Conservation (phyloP, 257 asterid genomes). For the Solanum peruvianum region DNA sequence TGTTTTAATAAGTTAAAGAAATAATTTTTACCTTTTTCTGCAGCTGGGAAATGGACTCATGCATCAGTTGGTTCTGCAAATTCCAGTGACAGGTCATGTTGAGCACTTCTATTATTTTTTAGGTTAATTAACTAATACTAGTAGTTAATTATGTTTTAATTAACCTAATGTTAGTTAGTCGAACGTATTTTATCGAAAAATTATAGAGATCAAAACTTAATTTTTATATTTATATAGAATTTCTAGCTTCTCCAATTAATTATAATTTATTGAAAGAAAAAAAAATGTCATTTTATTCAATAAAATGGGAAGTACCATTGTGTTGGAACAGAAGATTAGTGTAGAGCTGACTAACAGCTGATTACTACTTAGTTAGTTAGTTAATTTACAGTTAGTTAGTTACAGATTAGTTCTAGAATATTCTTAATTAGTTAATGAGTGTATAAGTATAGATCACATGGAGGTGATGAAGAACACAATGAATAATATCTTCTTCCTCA, state of each 20-base stretch:
- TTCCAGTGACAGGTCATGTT: neutral
- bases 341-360: no score
- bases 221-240: neutral
- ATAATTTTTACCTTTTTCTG: constrained; percentile 45
- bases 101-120: neutral
- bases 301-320: neutral
- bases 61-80: constrained; percentile 70
- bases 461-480: no score
- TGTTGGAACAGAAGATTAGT: no score
- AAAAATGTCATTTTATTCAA: neutral
- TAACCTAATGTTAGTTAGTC: neutral
- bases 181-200: neutral
- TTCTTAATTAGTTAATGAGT: no score
- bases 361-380: no score
- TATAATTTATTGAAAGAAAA: no score
- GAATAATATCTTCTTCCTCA: no score
- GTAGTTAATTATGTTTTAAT: no score
- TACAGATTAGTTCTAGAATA: no score
- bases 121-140: neutral
- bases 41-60: constrained; percentile 53
- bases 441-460: no score
- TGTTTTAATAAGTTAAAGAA: neutral
- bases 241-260: neutral
- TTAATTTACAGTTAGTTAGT: no score
- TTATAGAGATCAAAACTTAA: neutral